These are phyloP conservation scores for Geoglossum cookeanum DNA, from an alignment of 2,329 filamentous ascomycete species.

Conservation along the genomic window DNA sequence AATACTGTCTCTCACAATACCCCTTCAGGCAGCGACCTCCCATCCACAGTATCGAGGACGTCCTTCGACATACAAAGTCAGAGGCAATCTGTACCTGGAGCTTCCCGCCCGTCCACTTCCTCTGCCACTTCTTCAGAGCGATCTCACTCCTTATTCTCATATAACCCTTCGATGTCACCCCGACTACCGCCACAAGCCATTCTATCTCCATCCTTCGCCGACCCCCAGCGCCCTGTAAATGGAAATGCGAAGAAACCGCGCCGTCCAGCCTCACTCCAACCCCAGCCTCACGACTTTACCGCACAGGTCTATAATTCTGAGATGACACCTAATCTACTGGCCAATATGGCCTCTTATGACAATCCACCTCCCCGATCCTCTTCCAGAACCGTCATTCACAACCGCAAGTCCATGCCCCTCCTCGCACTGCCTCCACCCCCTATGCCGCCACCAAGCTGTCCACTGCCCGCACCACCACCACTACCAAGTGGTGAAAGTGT, in stretches of 20 bases:
- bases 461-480: constrained; percentile 1
- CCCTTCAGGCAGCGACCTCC: not conserved
- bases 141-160: not conserved
- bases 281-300: not conserved
- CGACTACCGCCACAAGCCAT: not conserved
- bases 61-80: not conserved
- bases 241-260: not conserved
- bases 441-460: constrained; percentile 5
- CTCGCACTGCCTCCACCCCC: constrained; percentile 1
- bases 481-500: not conserved
- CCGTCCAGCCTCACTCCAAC: not conserved
- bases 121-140: not conserved
- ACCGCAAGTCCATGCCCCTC: constrained; percentile 3
- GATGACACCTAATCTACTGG: not conserved
- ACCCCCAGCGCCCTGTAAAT: not conserved
- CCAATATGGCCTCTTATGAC: not conserved
- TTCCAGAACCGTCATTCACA: constrained; percentile 2
- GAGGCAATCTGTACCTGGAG: not conserved
- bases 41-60: not conserved
- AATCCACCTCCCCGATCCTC: not conserved
- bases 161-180: not conserved
- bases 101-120: constrained; percentile 1
- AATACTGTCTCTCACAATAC: not conserved
- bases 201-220: not conserved
- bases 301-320: not conserved